Percentiles rank a stretch among this genome's conserved stretches.
Conservation (phyloP, 345 rosid species). For the Aethionema arabicum region DNA sequence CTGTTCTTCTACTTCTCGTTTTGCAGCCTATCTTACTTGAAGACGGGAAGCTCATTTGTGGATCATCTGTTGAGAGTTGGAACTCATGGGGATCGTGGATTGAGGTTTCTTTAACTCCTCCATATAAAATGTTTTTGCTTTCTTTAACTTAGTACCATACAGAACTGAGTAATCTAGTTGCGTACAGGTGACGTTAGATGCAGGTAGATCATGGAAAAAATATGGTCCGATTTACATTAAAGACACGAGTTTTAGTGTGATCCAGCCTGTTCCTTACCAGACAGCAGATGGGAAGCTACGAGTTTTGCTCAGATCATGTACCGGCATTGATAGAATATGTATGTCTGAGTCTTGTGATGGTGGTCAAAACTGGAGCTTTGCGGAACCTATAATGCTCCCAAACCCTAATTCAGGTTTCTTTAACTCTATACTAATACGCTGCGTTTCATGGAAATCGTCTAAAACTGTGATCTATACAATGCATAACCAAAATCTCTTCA, state of each 20-base stretch:
- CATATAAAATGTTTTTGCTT: background rate
- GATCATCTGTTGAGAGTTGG: conserved; percentile 94
- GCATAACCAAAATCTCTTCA: too few species aligned
- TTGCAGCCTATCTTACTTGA: conserved; percentile 77
- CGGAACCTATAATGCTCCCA: conserved; percentile 65
- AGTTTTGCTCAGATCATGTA: conserved; percentile 61
- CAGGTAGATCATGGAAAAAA: conserved; percentile 77
- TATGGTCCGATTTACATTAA: conserved; percentile 73
- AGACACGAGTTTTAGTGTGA: conserved; percentile 71
- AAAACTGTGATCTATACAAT: too few species aligned
- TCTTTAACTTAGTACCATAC: too few species aligned
- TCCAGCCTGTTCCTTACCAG: conserved; percentile 84
- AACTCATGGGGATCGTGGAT: conserved; percentile 96
- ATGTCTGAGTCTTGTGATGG: conserved; percentile 76
- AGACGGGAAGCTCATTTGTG: conserved; percentile 70
- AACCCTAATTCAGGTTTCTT: conserved; percentile 90
- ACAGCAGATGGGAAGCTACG: conserved; percentile 63
- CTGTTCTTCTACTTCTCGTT: conserved; percentile 11
- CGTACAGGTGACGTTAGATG: conserved; percentile 69
- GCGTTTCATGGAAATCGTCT: background rate
- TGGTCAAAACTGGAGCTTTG: conserved; percentile 71
- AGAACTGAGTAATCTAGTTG: background rate
- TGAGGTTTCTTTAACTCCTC: conserved; percentile 50
- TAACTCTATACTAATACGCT: too few species aligned
- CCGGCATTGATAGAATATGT: conserved; percentile 63